phyloP scores from a whole-genome alignment of 768 basidiomycete species.

The Pleurotus pulmonarius region DNA sequence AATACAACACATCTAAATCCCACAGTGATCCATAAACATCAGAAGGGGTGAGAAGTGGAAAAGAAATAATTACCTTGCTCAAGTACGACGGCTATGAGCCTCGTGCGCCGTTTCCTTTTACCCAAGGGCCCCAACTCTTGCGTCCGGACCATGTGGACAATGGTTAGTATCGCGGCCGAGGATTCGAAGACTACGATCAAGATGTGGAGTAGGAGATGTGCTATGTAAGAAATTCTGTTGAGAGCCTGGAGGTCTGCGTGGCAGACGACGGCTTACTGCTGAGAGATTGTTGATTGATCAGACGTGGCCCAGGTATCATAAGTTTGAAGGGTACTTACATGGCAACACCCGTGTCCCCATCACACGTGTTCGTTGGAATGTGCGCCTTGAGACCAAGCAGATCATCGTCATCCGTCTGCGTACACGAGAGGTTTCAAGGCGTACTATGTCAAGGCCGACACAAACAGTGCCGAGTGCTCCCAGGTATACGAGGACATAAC shows the following conservation, averaged over 20 bases:
- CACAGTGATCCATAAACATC: not conserved
- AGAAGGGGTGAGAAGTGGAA: too few relatives aligned
- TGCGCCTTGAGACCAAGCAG: conserved; percentile 13
- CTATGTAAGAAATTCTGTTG: conserved; percentile 8
- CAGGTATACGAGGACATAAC: conserved; percentile 16
- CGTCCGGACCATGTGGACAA: conserved; percentile 17
- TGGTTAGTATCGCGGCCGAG: conserved; percentile 20
- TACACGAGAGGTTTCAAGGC: not conserved
- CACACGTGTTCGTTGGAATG: conserved; percentile 18
- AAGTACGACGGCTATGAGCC: conserved; percentile 19
- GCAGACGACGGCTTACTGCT: not conserved
- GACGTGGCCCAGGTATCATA: not conserved
- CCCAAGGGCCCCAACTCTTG: conserved; percentile 18
- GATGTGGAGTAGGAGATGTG: conserved; percentile 22
- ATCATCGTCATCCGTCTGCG: not conserved
- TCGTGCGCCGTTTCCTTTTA: conserved; percentile 11
- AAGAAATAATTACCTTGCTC: conserved; percentile 19
- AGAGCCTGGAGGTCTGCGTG: not conserved
- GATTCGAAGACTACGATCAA: conserved; percentile 24
- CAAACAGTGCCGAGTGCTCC: conserved; percentile 16
- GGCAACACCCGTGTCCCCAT: conserved; percentile 13
- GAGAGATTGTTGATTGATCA: not conserved
- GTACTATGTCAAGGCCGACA: conserved; percentile 21
- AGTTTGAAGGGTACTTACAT: conserved; percentile 11
- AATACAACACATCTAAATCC: conserved; percentile 21